Percentiles rank a stretch among this genome's conserved stretches.
These are phyloP conservation scores for Chernovozyma sophiae-reginae DNA, from an alignment of 1,139 yeast genomes.

Conservation along the genomic window DNA sequence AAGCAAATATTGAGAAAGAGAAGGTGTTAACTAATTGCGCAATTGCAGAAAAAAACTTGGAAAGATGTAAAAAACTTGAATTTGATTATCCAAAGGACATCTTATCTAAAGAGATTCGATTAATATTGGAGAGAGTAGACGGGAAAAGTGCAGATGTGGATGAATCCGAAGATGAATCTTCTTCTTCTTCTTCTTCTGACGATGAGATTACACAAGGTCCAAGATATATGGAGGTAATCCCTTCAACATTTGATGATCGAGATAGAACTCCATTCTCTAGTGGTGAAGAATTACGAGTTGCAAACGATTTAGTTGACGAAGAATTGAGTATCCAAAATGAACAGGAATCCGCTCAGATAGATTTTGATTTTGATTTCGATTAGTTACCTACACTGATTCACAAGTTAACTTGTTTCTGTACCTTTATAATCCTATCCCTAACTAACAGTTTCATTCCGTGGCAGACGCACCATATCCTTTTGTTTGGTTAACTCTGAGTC, in stretches of 20 bases:
- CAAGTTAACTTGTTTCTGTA: not conserved
- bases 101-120: slow-evolving; percentile 14
- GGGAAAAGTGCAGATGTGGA: not conserved
- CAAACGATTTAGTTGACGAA: slow-evolving; percentile 5
- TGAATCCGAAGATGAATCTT: not conserved
- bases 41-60: slow-evolving; percentile 18
- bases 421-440: not conserved
- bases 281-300: not conserved
- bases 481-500: not conserved
- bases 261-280: not conserved
- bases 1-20: not conserved
- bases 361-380: slow-evolving; percentile 31
- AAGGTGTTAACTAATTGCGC: not conserved
- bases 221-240: not conserved
- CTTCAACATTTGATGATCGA: not conserved
- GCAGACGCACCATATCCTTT: not conserved
- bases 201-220: not conserved
- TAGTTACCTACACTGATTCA: too few relatives aligned
- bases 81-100: slow-evolving; percentile 26
- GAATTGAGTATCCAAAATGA: not conserved
- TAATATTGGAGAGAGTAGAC: slow-evolving; percentile 6
- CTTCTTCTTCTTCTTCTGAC: not conserved
- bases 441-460: not conserved
- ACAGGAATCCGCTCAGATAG: slow-evolving; percentile 13
- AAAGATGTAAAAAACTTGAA: slow-evolving; percentile 24